Percentiles rank a stretch among this genome's conserved stretches.
Conservation (phyloP, 768 basidiomycete species). For the Jaapia argillacea region DNA sequence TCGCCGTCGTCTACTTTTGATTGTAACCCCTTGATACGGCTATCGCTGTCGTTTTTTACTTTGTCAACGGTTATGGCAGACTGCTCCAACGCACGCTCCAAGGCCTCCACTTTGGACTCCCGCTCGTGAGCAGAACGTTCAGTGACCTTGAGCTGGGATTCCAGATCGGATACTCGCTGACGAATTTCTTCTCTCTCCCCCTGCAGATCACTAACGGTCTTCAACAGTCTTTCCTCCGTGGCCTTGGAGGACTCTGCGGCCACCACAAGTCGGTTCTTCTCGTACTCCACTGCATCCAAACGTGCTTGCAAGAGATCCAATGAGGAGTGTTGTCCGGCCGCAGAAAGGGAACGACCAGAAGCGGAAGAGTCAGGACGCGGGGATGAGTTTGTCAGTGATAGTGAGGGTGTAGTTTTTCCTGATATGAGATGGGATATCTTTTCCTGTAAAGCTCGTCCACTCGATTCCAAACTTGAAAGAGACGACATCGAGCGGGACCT, state of each 20-base stretch:
- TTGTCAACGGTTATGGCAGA: constrained; percentile 33
- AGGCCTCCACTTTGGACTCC: constrained; percentile 31
- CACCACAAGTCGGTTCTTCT: constrained; percentile 47
- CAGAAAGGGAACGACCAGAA: constrained; percentile 21
- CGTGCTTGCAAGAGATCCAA: constrained; percentile 33
- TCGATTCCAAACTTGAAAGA: constrained; percentile 26
- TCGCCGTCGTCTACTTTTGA: constrained; percentile 35
- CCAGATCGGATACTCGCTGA: constrained; percentile 29
- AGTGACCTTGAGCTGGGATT: constrained; percentile 28
- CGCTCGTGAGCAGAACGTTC: constrained; percentile 36
- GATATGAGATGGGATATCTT: constrained; percentile 35
- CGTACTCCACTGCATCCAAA: constrained; percentile 57
- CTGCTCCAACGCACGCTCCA: constrained; percentile 34
- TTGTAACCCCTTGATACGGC: constrained; percentile 30
- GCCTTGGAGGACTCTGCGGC: neutral
- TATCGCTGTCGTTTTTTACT: constrained; percentile 33
- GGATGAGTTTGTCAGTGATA: constrained; percentile 12
- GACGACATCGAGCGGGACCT: constrained; percentile 8
- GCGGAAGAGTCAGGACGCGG: constrained; percentile 26
- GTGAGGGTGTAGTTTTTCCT: constrained; percentile 13
- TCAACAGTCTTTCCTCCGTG: neutral
- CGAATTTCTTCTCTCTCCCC: constrained; percentile 35
- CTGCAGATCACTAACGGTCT: constrained; percentile 19
- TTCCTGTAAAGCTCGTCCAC: constrained; percentile 35
- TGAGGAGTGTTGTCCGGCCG: constrained; percentile 24